These are phyloP conservation scores for Yarrowia hollandica DNA, from an alignment of 805 yeast genomes.

Conservation along the genomic window DNA sequence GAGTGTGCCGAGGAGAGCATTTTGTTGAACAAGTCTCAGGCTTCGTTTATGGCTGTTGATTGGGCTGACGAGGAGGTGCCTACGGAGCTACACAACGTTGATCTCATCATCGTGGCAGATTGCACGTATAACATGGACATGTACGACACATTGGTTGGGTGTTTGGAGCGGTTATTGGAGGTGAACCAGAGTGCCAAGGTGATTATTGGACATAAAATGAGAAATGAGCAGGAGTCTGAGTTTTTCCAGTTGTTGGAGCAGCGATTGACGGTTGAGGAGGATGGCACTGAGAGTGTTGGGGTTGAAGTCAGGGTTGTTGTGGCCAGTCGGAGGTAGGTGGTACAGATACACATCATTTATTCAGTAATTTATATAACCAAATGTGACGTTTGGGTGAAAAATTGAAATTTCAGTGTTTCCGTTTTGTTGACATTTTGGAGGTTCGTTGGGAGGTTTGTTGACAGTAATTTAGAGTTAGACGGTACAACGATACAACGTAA, in stretches of 20 bases:
- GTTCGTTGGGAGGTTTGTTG: too few species aligned
- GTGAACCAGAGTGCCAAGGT: constrained; percentile 31
- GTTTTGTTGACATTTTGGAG: too few species aligned
- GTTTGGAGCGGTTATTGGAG: constrained; percentile 33
- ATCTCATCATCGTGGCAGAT: constrained; percentile 46
- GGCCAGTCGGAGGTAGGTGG: too few species aligned
- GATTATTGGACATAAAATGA: constrained; percentile 41
- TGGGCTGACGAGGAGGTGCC: constrained; percentile 41
- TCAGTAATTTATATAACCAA: too few species aligned
- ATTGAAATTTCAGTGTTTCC: too few species aligned
- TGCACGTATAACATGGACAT: constrained; percentile 48
- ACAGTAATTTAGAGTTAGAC: too few species aligned
- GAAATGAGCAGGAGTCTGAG: constrained; percentile 35
- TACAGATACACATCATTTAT: too few species aligned
- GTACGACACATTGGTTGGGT: constrained; percentile 43
- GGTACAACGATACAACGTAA: too few species aligned
- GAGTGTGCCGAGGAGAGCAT: constrained; percentile 44
- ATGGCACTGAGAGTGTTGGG: neutral
- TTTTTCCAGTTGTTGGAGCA: constrained; percentile 32
- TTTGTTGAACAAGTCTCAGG: constrained; percentile 33
- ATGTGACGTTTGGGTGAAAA: too few species aligned
- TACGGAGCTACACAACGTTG: constrained; percentile 31
- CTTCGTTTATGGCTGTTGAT: constrained; percentile 42
- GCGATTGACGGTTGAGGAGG: neutral
- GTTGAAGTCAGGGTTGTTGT: constrained; percentile 5